Conservation (phyloP, 2,329 filamentous ascomycete genomes). For the Kalaharituber pfeilii region DNA sequence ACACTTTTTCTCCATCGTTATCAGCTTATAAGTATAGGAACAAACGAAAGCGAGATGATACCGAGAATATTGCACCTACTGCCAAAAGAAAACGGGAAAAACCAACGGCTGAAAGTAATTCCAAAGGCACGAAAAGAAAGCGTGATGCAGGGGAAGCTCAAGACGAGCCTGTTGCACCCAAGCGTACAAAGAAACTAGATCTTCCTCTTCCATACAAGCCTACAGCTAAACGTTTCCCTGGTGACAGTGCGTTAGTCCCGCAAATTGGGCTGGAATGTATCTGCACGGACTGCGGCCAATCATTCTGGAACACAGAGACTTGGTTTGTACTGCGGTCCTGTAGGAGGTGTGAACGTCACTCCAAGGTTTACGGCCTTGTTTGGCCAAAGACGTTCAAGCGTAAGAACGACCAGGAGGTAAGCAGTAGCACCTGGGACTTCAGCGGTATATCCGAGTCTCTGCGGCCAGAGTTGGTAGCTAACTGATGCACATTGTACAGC, state of each 20-base stretch:
- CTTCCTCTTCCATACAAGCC: neutral
- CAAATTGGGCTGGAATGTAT: slow-evolving; percentile 62
- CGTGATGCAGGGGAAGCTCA: neutral
- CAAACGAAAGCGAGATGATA: neutral
- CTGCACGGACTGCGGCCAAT: slow-evolving; percentile 63
- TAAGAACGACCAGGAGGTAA: slow-evolving; percentile 47
- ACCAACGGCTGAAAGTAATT: neutral
- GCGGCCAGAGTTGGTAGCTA: neutral
- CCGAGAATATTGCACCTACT: neutral
- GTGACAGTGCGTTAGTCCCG: slow-evolving; percentile 69
- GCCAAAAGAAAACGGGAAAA: neutral
- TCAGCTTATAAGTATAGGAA: neutral
- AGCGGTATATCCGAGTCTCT: neutral
- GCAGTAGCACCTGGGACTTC: neutral
- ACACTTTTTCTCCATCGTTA: neutral
- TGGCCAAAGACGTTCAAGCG: slow-evolving; percentile 91
- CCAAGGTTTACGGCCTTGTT: slow-evolving; percentile 80
- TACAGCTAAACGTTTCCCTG: slow-evolving; percentile 36
- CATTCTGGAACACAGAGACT: slow-evolving; percentile 76
- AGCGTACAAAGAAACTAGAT: neutral
- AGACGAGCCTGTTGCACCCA: neutral
- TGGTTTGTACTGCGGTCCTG: slow-evolving; percentile 76
- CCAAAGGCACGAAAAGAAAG: neutral
- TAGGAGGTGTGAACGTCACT: slow-evolving; percentile 84
- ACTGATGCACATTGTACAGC: neutral